A percentile compares a stretch with the other conserved stretches of the same genome.
Conservation (phyloP, 768 basidiomycete species). For the Tephrocybe sp. region DNA sequence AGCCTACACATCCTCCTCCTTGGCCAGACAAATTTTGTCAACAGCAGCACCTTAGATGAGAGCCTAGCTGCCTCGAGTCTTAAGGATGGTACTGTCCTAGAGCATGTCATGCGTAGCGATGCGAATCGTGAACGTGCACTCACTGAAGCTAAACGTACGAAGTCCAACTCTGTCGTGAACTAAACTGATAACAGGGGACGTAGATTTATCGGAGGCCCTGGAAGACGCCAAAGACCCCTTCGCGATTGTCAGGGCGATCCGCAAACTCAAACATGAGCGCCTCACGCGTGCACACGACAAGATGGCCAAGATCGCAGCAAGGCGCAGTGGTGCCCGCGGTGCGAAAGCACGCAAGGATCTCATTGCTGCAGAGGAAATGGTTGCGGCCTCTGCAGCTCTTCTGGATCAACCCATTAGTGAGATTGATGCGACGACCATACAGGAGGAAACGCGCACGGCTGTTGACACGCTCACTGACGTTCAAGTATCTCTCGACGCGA, state of each 20-base stretch:
- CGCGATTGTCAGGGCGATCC: constrained; percentile 23
- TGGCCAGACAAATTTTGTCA: constrained; percentile 35
- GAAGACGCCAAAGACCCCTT: constrained; percentile 27
- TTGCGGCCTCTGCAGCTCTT: constrained; percentile 29
- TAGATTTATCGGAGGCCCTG: constrained; percentile 21
- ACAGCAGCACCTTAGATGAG: constrained; percentile 20
- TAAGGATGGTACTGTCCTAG: constrained; percentile 25
- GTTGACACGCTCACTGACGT: constrained; percentile 28
- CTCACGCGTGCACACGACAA: constrained; percentile 30
- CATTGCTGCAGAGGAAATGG: constrained; percentile 41
- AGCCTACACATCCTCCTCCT: constrained; percentile 44
- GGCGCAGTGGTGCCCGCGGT: constrained; percentile 57
- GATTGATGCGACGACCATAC: constrained; percentile 20
- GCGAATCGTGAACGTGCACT: constrained; percentile 32
- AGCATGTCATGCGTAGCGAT: constrained; percentile 48
- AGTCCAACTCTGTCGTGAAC: constrained; percentile 9
- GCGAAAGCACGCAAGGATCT: constrained; percentile 55
- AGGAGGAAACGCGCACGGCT: constrained; percentile 22
- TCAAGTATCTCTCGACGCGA: constrained; percentile 24
- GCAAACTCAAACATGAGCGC: constrained; percentile 26
- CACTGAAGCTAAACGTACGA: constrained; percentile 25
- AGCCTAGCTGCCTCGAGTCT: constrained; percentile 13
- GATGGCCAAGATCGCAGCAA: constrained; percentile 45
- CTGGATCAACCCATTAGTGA: constrained; percentile 22
- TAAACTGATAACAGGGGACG: not conserved